Conservation (phyloP, 2,329 filamentous ascomycete species). For the Epichloe uncinata region DNA sequence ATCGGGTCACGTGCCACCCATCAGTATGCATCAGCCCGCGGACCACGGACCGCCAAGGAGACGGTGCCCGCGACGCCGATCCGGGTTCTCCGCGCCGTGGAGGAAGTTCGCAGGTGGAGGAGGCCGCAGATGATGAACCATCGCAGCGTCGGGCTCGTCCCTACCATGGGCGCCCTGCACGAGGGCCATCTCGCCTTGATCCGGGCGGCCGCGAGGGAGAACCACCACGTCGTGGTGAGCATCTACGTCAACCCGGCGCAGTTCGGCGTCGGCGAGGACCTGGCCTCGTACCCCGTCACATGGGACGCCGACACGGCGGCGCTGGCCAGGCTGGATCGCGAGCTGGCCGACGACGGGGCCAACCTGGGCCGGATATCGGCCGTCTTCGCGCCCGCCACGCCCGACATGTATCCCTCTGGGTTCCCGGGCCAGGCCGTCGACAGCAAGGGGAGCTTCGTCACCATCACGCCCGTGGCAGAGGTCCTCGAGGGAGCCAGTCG, state of each 20-base stretch:
- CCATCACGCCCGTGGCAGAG: constrained; percentile 70
- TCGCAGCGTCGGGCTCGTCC: constrained; percentile 72
- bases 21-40: constrained; percentile 8
- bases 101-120: constrained; percentile 57
- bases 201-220: constrained; percentile 69
- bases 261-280: constrained; percentile 80
- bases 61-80: constrained; percentile 46
- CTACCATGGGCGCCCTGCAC: constrained; percentile 97
- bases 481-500: constrained; percentile 73
- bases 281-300: constrained; percentile 79
- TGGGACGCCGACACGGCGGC: constrained; percentile 65
- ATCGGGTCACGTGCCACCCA: constrained; percentile 1
- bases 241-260: constrained; percentile 96
- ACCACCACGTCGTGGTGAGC: constrained; percentile 76
- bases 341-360: constrained; percentile 49
- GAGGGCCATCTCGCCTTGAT: constrained; percentile 79
- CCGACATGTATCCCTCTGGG: constrained; percentile 78
- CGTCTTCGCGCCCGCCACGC: constrained; percentile 73
- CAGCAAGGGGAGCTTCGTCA: constrained; percentile 74
- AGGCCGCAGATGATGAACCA: constrained; percentile 50
- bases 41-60: constrained; percentile 19
- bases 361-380: constrained; percentile 60
- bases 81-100: constrained; percentile 63
- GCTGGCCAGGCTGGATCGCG: constrained; percentile 54
- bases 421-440: constrained; percentile 58